A percentile compares a stretch with the other conserved stretches of the same genome.
These are phyloP conservation scores for Hibiscus mutabilis DNA, from an alignment of 345 rosid genomes.

Conservation along the genomic window DNA sequence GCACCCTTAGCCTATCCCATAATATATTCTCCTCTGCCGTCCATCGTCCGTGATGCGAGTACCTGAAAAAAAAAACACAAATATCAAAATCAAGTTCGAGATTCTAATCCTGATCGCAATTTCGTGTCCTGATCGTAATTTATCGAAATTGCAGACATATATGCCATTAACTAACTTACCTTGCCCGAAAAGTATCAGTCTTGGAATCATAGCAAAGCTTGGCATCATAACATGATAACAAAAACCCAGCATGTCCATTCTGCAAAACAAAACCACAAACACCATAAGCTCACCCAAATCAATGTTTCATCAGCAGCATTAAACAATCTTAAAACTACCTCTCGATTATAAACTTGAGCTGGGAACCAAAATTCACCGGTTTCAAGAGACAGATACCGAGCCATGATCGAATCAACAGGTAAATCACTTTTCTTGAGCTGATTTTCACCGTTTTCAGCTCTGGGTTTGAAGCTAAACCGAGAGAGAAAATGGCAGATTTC, in stretches of 20 bases:
- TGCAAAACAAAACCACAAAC: neutral
- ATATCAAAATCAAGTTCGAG: too few species aligned
- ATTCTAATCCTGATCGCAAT: too few species aligned
- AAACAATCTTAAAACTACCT: slow-evolving; percentile 37
- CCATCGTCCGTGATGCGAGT: slow-evolving; percentile 55
- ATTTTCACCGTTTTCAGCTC: neutral
- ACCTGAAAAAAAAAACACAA: slow-evolving; percentile 4
- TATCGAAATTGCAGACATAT: neutral
- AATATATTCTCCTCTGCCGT: slow-evolving; percentile 54
- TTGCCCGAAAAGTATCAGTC: slow-evolving; percentile 70
- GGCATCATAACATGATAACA: slow-evolving; percentile 92
- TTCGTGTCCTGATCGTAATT: too few species aligned
- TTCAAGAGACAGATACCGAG: slow-evolving; percentile 68
- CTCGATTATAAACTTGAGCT: slow-evolving; percentile 85
- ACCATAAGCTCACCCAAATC: too few species aligned
- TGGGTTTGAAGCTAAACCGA: slow-evolving; percentile 27
- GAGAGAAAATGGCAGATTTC: slow-evolving; percentile 34
- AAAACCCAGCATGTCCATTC: slow-evolving; percentile 63
- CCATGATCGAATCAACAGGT: slow-evolving; percentile 50
- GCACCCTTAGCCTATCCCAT: slow-evolving; percentile 78
- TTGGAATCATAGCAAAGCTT: slow-evolving; percentile 54
- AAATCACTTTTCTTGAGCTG: slow-evolving; percentile 12
- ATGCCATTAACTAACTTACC: slow-evolving; percentile 14
- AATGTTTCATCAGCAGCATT: too few species aligned
- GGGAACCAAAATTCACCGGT: slow-evolving; percentile 79